phyloP scores from a whole-genome alignment of 345 rosid genomes.

The Eucalyptus grandis region DNA sequence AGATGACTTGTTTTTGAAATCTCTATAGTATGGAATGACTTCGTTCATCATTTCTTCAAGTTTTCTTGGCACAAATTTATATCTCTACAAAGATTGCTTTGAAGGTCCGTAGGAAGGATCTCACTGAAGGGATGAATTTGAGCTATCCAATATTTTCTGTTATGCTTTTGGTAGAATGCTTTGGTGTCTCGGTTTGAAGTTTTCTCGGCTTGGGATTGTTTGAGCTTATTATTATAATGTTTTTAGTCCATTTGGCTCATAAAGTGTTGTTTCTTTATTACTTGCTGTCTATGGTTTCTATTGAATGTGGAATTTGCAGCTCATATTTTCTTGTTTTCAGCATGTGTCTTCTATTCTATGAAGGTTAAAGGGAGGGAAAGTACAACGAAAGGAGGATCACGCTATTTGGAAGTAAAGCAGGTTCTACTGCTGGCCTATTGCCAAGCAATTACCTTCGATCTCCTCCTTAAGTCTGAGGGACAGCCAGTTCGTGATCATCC shows the following conservation, averaged over 20 bases:
- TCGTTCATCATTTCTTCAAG: not conserved
- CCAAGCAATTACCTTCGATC: slow-evolving; percentile 80
- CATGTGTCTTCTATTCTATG: not conserved
- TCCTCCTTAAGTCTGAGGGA: slow-evolving; percentile 90
- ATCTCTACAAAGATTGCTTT: not conserved
- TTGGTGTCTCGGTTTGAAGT: not conserved
- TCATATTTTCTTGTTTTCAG: not conserved
- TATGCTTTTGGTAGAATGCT: not conserved
- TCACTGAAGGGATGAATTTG: not conserved
- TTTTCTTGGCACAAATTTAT: not conserved
- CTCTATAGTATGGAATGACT: not conserved
- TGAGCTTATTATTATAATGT: not conserved
- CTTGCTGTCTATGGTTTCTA: not conserved
- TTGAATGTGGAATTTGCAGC: not conserved
- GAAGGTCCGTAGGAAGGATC: not conserved
- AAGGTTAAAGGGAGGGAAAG: slow-evolving; percentile 40
- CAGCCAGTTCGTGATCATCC: slow-evolving; percentile 86
- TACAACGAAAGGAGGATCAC: slow-evolving; percentile 31
- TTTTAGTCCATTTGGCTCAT: not conserved
- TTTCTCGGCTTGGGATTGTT: not conserved
- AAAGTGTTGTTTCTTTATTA: not conserved
- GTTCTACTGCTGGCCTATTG: slow-evolving; percentile 65
- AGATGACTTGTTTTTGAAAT: not conserved
- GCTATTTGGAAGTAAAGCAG: slow-evolving; percentile 73
- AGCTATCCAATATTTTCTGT: not conserved